Evolutionary conservation across 2,329 filamentous ascomycete genomes (phyloP), one percentile per base, ranked within the genome.

Genomic region (Scedosporium apiospermum): DNA sequence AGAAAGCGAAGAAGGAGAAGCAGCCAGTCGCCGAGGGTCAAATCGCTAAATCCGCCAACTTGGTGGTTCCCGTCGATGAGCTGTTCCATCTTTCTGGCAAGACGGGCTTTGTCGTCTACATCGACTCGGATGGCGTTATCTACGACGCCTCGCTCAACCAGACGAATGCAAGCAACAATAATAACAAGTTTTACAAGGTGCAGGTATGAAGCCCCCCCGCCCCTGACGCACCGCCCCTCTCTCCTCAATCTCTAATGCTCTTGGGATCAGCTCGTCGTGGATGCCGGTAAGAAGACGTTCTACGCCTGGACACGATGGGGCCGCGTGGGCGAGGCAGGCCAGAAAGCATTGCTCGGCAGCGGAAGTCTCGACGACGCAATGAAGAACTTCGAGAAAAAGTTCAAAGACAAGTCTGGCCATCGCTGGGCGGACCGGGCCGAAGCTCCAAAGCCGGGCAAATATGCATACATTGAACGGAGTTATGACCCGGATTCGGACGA

Each of bases 131-230:
- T 46, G 84, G 85, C 21, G 75, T 88, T 62, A 90, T 93, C 58
- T 93, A 84, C 71, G 91, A 96, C 70, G 90, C 89, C 0, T 86
- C 88, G 0, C 77, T 96, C 57, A 95, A 93, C 67, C 88, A 93
- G 71, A 89, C 90, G 10, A 89, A 91, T 67, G 78, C 89, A 0
- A 75, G 78, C 0, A 74, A 80, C 57, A 95, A 93, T 70, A 89
- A 89, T 73, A 93, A 95, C 73, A 95, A 95, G 67, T 93, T 93
- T 72, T 93, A 93, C 69, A 83, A 85, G 30, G 72, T 92, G 30
- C 89, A 93, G 77, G 77, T 90, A 65, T 69, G 71, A 67, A 4
- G 26, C 55, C 23, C 12, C 16, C 34, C 10, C 34, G 10, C 10
- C 34, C 34, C 34, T 38, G 34, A 38, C 10, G 34, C 34, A 38